These are phyloP conservation scores for Anisodus tanguticus DNA, from an alignment of 257 asterid genomes.

Conservation along the genomic window DNA sequence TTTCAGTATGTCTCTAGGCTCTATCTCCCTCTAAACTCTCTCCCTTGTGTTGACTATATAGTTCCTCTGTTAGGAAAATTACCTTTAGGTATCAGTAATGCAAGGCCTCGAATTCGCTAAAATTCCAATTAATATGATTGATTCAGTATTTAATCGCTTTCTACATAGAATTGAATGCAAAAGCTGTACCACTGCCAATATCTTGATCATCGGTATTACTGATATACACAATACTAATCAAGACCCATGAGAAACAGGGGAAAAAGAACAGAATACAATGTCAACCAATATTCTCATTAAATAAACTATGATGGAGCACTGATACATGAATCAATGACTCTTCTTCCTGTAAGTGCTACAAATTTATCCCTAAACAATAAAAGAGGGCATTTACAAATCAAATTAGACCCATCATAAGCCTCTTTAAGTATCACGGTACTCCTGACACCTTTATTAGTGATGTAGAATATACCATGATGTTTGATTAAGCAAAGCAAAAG, in stretches of 20 bases:
- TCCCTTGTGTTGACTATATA: background rate
- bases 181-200: background rate
- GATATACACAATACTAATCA: background rate
- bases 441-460: slow-evolving; percentile 83
- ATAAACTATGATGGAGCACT: slow-evolving; percentile 15
- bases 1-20: background rate
- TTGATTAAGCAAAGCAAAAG: slow-evolving; percentile 79
- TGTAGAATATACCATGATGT: slow-evolving; percentile 85
- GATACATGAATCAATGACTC: slow-evolving; percentile 41
- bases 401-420: slow-evolving; percentile 71
- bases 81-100: background rate
- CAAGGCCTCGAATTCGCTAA: background rate
- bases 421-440: slow-evolving; percentile 86
- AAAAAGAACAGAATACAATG: background rate
- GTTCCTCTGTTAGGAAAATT: background rate
- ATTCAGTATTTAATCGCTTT: background rate
- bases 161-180: slow-evolving; percentile 6
- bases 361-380: slow-evolving; percentile 62
- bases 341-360: slow-evolving; percentile 66
- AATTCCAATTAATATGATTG: background rate
- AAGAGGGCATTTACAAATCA: slow-evolving; percentile 68
- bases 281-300: background rate
- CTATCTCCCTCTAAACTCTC: background rate
- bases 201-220: background rate
- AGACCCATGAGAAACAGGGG: background rate